A percentile compares a stretch with the other conserved stretches of the same genome.
Evolutionary conservation across 1,139 yeast species (phyloP).

Genomic region (Scheffersomyces illinoinensis): DNA sequence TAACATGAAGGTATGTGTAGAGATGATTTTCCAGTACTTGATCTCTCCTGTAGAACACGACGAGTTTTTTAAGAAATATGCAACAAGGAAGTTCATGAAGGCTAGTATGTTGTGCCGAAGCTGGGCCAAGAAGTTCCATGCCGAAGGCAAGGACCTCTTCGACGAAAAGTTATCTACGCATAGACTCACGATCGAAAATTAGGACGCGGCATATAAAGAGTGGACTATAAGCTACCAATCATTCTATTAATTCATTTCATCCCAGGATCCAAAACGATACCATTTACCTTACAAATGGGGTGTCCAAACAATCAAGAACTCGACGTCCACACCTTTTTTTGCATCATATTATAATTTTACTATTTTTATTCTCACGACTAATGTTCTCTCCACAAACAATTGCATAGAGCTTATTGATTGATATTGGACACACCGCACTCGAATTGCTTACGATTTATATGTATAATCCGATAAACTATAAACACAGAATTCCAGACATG

Average conservation of each 20-base stretch:
- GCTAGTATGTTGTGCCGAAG: constrained; percentile 86
- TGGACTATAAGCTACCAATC: not conserved
- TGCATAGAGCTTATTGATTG: not conserved
- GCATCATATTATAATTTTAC: not conserved
- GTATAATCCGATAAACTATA: not conserved
- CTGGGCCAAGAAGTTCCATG: constrained; percentile 75
- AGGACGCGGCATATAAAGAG: not conserved
- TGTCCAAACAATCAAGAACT: not conserved
- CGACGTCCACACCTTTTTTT: not conserved
- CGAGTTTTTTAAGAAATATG: constrained; percentile 91
- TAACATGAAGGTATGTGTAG: constrained; percentile 71
- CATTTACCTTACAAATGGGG: not conserved
- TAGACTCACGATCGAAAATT: constrained; percentile 11
- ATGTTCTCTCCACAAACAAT: not conserved
- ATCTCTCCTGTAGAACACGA: constrained; percentile 87
- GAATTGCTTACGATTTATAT: not conserved
- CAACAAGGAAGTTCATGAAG: constrained; percentile 86
- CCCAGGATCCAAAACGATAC: not conserved
- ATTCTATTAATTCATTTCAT: not conserved
- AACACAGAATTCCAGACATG: not conserved
- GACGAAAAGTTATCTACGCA: constrained; percentile 18
- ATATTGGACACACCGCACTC: not conserved
- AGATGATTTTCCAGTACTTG: constrained; percentile 74
- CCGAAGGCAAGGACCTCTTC: constrained; percentile 20
- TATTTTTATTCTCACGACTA: not conserved